Evolutionary conservation across 2,329 filamentous ascomycete genomes (phyloP).

Genomic region (Seiridium cupressi): DNA sequence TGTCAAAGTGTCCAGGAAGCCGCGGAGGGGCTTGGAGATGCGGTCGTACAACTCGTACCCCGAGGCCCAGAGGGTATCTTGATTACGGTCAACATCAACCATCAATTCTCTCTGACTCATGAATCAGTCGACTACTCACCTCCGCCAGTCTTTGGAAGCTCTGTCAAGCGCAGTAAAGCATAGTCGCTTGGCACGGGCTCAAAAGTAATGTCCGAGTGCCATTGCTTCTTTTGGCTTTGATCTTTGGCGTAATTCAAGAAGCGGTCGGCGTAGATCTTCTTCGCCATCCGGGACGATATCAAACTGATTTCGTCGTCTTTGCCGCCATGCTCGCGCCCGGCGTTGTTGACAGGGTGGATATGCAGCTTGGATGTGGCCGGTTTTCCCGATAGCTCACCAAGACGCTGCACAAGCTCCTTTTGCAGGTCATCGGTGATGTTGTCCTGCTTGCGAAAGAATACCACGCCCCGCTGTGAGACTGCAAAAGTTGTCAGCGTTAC

Average conservation of each 20-base stretch:
- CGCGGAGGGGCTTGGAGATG: constrained; percentile 43
- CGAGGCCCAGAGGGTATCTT: constrained; percentile 43
- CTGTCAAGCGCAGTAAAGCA: constrained; percentile 43
- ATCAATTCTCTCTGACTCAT: background rate
- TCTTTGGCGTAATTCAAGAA: constrained; percentile 33
- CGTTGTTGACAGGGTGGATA: constrained; percentile 58
- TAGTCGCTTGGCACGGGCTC: constrained; percentile 57
- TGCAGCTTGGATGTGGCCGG: constrained; percentile 55
- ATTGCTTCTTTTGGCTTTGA: constrained; percentile 44
- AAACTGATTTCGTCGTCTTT: constrained; percentile 61
- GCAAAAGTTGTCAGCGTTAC: background rate
- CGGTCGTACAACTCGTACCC: constrained; percentile 49
- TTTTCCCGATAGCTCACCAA: constrained; percentile 58
- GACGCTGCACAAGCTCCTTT: constrained; percentile 61
- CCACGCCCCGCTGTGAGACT: constrained; percentile 69
- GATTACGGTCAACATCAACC: background rate
- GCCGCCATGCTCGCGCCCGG: constrained; percentile 49
- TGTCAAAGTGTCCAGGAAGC: constrained; percentile 44
- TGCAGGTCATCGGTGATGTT: constrained; percentile 60
- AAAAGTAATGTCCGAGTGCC: constrained; percentile 57
- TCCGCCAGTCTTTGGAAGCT: constrained; percentile 44
- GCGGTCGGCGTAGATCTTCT: constrained; percentile 46
- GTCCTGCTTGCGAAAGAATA: constrained; percentile 68
- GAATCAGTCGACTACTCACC: constrained; percentile 18
- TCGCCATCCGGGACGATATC: constrained; percentile 57